These are phyloP conservation scores for Aspergillus heteromorphus DNA, from an alignment of 495 filamentous ascomycete genomes.

Conservation along the genomic window DNA sequence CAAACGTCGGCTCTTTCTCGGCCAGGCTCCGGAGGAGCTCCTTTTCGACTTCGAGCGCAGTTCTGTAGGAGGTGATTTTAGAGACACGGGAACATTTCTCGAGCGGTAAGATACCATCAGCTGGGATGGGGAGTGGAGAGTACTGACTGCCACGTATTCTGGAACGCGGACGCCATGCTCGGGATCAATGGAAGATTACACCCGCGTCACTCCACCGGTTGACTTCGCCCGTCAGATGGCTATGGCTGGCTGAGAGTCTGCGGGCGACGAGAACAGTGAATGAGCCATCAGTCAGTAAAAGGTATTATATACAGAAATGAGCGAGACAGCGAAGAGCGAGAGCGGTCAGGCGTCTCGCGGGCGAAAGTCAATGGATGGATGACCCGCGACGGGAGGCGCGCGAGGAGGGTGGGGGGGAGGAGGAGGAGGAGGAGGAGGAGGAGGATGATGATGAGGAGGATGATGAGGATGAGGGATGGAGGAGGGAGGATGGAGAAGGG, in stretches of 20 bases:
- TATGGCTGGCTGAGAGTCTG: slow-evolving; percentile 41
- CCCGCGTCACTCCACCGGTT: slow-evolving; percentile 47
- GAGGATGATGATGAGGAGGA: background rate
- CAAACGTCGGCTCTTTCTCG: slow-evolving; percentile 50
- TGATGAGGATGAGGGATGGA: too few relatives aligned
- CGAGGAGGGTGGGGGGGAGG: background rate
- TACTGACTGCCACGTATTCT: slow-evolving; percentile 49
- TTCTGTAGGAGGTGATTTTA: slow-evolving; percentile 28
- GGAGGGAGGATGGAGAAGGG: background rate
- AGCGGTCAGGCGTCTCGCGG: background rate
- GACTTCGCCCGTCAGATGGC: slow-evolving; percentile 51
- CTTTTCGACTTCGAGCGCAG: slow-evolving; percentile 42
- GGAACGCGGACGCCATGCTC: slow-evolving; percentile 46
- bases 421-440: too few relatives aligned
- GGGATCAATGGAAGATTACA: slow-evolving; percentile 13
- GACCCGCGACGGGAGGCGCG: background rate
- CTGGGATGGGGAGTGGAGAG: slow-evolving; percentile 7
- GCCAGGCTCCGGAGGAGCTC: slow-evolving; percentile 45
- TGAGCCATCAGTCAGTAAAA: slow-evolving; percentile 36
- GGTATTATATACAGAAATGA: slow-evolving; percentile 15
- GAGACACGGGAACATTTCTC: slow-evolving; percentile 6
- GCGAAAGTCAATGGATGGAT: slow-evolving; percentile 5
- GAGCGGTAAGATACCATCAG: slow-evolving; percentile 2
- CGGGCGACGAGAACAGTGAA: slow-evolving; percentile 31
- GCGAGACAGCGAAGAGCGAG: slow-evolving; percentile 1